Base-by-base conservation (phyloP, 2,329 filamentous ascomycete genomes). In the Cytospora paraplurivora region DNA sequence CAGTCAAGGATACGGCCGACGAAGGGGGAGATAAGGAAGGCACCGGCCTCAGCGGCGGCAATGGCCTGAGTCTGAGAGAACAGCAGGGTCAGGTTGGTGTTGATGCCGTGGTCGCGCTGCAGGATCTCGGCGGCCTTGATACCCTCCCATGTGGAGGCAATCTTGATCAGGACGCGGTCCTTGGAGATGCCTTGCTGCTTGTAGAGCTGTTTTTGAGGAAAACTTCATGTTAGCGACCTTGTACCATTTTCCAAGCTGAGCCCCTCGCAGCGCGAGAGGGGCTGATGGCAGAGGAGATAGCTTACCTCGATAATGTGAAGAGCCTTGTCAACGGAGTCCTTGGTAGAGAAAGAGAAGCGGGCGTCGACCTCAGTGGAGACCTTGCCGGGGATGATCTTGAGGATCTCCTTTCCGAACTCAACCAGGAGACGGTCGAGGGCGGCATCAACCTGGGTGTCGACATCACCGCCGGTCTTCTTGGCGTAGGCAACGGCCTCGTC, bases 291-390 rank as follows among this genome's bases (percentile, higher is more conserved):
- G 2, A 17, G 35, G 11, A 35, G 58, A 33, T 27, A 19, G 78
- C 88, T 66, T 85, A 96, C 93, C 68, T 97, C 88, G 74, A 99
- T 98, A 75, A 99, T 94, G 83, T 93, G 91, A 58, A 98, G 89
- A 68, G 95, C 95, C 90, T 99, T 99, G 75, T 94, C 84, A 70
- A 99, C 89, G 59, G 93, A 96, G 65, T 86, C 89, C 85, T 98
- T 82, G 76, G 90, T 96, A 81, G 96, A 91, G 81, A 99, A 99
- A 67, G 94, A 98, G 82, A 96, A 93, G 72, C 88, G 86, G 74
- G 95, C 95, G 75, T 99, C 95, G 71, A 99, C 95, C 85, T 99
- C 95, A 65, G 95, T 99, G 64, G 95, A 99, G 75, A 99, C 95
- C 85, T 96, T 97, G 81, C 95, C 95, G 74, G 95, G 95, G 68